Evolutionary conservation across 148 eudicot species (phyloP).

Genomic region (Hydrangea macrophylla): DNA sequence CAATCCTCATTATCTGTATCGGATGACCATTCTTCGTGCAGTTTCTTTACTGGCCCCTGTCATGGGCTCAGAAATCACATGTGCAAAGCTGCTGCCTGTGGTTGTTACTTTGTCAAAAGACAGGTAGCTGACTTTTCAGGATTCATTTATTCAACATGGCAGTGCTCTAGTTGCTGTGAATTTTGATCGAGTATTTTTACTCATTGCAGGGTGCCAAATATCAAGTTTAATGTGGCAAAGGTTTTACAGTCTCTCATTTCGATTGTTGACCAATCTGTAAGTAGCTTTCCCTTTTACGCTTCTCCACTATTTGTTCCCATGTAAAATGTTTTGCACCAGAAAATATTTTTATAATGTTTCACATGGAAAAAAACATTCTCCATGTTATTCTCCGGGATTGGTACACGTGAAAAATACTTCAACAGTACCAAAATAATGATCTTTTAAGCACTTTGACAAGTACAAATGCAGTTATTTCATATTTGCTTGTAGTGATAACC

Average conservation of each 20-base stretch:
- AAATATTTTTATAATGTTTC: too few relatives aligned
- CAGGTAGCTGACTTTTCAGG: slow-evolving; percentile 37
- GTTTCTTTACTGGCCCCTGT: slow-evolving; percentile 94
- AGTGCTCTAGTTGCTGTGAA: neutral
- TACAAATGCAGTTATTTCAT: too few relatives aligned
- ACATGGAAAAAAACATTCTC: too few relatives aligned
- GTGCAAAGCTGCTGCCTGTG: slow-evolving; percentile 77
- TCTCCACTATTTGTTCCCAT: neutral
- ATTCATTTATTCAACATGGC: neutral
- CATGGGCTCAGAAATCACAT: slow-evolving; percentile 87
- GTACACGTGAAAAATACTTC: too few relatives aligned
- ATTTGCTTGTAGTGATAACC: too few relatives aligned
- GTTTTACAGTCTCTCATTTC: slow-evolving; percentile 82
- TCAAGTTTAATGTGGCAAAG: slow-evolving; percentile 91
- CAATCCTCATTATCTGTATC: slow-evolving; percentile 81
- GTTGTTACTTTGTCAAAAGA: slow-evolving; percentile 70
- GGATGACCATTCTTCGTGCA: slow-evolving; percentile 86
- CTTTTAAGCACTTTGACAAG: too few relatives aligned
- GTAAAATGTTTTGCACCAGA: too few relatives aligned
- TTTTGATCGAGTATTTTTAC: slow-evolving; percentile 2
- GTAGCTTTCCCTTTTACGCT: slow-evolving; percentile 11
- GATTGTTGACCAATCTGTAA: slow-evolving; percentile 77
- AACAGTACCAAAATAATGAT: too few relatives aligned
- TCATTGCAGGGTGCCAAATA: slow-evolving; percentile 73
- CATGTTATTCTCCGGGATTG: too few relatives aligned